Percentiles rank a stretch among this genome's conserved stretches.
Evolutionary conservation across 306 rosid species (phyloP).

Genomic region (Crataegus laevigata): DNA sequence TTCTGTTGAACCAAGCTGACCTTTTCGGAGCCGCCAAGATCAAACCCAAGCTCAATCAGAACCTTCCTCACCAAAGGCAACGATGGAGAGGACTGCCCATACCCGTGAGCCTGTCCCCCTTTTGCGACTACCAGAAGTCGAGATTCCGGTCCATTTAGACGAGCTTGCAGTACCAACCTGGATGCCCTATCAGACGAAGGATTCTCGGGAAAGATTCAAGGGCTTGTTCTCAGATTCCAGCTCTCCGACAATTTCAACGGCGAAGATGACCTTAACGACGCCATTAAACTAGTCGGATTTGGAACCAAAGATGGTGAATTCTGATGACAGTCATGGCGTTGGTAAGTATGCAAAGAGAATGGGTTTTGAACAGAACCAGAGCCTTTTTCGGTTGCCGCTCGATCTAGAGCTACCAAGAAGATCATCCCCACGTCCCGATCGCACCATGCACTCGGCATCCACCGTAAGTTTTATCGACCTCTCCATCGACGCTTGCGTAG

Average conservation of each 20-base stretch:
- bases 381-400: background rate
- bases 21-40: too few relatives aligned
- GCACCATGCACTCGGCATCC: too few relatives aligned
- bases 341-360: background rate
- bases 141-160: slow-evolving; percentile 14
- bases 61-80: too few relatives aligned
- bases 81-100: too few relatives aligned
- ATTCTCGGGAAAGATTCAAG: slow-evolving; percentile 65
- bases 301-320: slow-evolving; percentile 5
- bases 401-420: slow-evolving; percentile 27
- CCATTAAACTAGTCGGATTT: background rate
- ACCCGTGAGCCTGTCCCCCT: too few relatives aligned
- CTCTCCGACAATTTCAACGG: slow-evolving; percentile 14
- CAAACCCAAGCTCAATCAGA: too few relatives aligned
- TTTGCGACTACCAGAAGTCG: slow-evolving; percentile 18
- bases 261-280: background rate
- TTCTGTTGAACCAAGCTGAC: too few relatives aligned
- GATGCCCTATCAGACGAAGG: slow-evolving; percentile 77
- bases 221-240: slow-evolving; percentile 56
- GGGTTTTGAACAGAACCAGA: background rate
- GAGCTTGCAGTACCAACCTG: slow-evolving; percentile 54
- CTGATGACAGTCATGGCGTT: background rate
- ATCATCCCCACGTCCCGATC: too few relatives aligned
- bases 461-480: too few relatives aligned
- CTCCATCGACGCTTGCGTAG: too few relatives aligned